Evolutionary conservation across 2,329 filamentous ascomycete species (phyloP).

Genomic region (Epichloe brachyelytri): DNA sequence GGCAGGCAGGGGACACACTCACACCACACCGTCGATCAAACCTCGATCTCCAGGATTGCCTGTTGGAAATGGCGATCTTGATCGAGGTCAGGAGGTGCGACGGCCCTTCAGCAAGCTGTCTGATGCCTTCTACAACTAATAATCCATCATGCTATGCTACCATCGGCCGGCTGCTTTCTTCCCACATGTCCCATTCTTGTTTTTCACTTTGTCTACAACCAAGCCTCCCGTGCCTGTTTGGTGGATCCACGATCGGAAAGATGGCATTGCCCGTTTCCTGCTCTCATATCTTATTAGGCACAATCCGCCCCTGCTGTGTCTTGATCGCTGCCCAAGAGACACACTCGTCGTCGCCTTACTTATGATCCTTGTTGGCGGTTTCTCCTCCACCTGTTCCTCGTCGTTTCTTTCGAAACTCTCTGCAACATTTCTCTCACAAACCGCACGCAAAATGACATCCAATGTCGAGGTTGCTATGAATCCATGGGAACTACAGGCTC

Average conservation of each 20-base stretch:
- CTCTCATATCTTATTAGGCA: neutral
- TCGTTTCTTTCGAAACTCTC: too few species aligned
- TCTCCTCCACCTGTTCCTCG: too few species aligned
- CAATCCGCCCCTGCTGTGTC: neutral
- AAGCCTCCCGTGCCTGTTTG: neutral
- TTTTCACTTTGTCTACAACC: neutral
- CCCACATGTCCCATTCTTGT: neutral
- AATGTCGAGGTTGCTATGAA: conserved; percentile 14
- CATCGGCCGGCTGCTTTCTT: neutral
- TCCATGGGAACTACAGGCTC: conserved; percentile 22
- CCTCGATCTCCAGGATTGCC: conserved; percentile 5
- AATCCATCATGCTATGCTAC: neutral
- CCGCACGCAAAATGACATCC: neutral
- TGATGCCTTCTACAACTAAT: neutral
- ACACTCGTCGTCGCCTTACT: too few species aligned
- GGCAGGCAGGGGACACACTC: too few species aligned
- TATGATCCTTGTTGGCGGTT: too few species aligned
- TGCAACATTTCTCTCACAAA: neutral
- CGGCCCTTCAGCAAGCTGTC: neutral
- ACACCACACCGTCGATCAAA: too few species aligned
- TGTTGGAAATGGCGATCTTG: conserved; percentile 6
- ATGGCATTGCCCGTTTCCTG: neutral
- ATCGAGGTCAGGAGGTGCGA: neutral
- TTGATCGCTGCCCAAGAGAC: neutral
- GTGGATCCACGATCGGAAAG: neutral